Conservation (phyloP, 2,329 filamentous ascomycete species). For the Arthrinium puccinioides region DNA sequence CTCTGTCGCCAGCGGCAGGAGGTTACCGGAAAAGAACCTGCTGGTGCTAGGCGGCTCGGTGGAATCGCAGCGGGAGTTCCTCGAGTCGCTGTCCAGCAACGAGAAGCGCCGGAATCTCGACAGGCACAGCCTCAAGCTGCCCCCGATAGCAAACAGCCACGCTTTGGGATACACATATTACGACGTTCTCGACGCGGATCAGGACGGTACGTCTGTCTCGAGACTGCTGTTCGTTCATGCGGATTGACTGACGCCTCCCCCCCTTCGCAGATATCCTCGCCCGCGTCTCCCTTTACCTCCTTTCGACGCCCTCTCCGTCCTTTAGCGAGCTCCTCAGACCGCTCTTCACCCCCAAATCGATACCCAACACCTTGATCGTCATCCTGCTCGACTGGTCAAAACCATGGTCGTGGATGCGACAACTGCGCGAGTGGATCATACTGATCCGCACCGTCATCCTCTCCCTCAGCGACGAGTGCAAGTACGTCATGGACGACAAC, state of each 20-base stretch:
- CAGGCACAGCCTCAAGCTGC: constrained; percentile 51
- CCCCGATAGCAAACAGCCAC: constrained; percentile 85
- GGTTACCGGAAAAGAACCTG: constrained; percentile 85
- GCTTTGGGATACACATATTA: constrained; percentile 93
- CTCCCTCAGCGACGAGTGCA: constrained; percentile 67
- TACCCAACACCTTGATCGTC: constrained; percentile 80
- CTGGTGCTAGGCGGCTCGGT: constrained; percentile 77
- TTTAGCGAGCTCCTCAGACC: constrained; percentile 80
- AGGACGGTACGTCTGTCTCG: constrained; percentile 66
- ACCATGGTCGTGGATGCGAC: constrained; percentile 86
- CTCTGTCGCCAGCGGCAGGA: constrained; percentile 81
- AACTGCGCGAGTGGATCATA: constrained; percentile 83
- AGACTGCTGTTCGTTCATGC: background rate
- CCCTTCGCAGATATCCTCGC: constrained; percentile 69
- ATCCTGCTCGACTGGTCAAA: constrained; percentile 94
- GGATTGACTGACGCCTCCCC: constrained; percentile 9
- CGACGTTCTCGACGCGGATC: constrained; percentile 86
- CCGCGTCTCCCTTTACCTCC: constrained; percentile 79
- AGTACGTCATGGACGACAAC: constrained; percentile 78
- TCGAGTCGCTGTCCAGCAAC: constrained; percentile 55
- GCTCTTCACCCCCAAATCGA: constrained; percentile 74
- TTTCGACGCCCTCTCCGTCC: constrained; percentile 75
- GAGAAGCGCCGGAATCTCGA: constrained; percentile 47
- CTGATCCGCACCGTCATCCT: constrained; percentile 71
- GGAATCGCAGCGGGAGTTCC: constrained; percentile 77